These are phyloP conservation scores for Eucommia ulmoides DNA, from an alignment of 257 asterid species.

Conservation along the genomic window DNA sequence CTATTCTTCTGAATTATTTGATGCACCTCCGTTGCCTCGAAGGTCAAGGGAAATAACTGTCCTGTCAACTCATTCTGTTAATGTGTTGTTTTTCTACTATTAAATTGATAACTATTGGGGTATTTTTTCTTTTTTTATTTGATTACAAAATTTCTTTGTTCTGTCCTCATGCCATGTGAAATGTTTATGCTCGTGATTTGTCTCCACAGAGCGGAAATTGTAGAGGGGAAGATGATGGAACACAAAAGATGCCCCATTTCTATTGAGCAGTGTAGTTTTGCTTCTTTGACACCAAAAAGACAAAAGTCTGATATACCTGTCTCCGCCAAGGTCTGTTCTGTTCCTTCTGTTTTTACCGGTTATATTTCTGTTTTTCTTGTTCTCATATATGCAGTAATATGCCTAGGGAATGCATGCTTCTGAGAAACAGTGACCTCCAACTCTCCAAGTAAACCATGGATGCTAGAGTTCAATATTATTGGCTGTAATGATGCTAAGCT, in stretches of 20 bases:
- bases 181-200: conserved; percentile 7
- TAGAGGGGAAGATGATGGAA: conserved; percentile 55
- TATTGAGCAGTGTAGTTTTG: conserved; percentile 40
- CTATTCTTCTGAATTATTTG: no score
- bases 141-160: no score
- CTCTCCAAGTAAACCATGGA: no score
- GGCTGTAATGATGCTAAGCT: no score
- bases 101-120: no score
- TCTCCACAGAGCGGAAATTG: conserved; percentile 11
- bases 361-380: background rate
- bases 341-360: conserved; percentile 1
- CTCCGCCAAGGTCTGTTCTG: conserved; percentile 56
- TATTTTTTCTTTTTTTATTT: no score
- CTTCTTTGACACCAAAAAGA: conserved; percentile 52
- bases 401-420: background rate
- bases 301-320: conserved; percentile 44
- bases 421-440: background rate
- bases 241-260: conserved; percentile 57
- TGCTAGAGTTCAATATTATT: no score
- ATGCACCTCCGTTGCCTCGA: no score
- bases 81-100: no score
- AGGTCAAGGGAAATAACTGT: no score
- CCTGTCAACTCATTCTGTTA: no score
- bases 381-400: background rate
- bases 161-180: no score